Conservation (phyloP, 495 filamentous ascomycete species). For the Penicillium psychrofluorescens region DNA sequence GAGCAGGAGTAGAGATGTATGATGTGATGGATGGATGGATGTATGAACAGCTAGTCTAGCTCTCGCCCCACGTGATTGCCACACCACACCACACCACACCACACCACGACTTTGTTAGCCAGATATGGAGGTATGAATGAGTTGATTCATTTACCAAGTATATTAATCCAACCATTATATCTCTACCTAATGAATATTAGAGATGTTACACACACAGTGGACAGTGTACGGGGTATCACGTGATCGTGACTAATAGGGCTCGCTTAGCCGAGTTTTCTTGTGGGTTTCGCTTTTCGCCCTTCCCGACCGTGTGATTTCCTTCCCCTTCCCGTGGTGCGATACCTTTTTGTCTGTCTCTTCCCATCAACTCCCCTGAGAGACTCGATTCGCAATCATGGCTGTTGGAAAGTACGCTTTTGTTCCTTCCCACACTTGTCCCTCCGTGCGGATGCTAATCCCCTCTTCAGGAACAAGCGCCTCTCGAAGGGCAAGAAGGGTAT, state of each 20-base stretch:
- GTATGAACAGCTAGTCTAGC: too few species aligned
- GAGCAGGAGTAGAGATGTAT: background rate
- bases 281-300: conserved; percentile 38
- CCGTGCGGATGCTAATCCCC: conserved; percentile 6
- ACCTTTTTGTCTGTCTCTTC: conserved; percentile 35
- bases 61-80: too few species aligned
- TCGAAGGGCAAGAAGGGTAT: conserved; percentile 99
- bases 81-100: too few species aligned
- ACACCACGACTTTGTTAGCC: too few species aligned
- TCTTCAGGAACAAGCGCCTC: conserved; percentile 93
- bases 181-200: too few species aligned
- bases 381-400: conserved; percentile 70
- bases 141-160: background rate
- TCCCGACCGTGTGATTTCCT: conserved; percentile 30
- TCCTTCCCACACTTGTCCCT: background rate
- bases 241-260: conserved; percentile 28
- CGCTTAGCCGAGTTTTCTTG: conserved; percentile 45
- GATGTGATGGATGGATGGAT: background rate
- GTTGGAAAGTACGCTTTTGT: conserved; percentile 73
- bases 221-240: conserved; percentile 10
- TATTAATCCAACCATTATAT: too few species aligned
- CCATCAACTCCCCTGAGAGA: conserved; percentile 32
- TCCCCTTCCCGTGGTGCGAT: conserved; percentile 35
- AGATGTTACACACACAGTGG: too few species aligned
- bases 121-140: background rate